These are phyloP conservation scores for Colletotrichum lindemuthianum DNA, from an alignment of 2,329 filamentous ascomycete genomes.

Conservation along the genomic window DNA sequence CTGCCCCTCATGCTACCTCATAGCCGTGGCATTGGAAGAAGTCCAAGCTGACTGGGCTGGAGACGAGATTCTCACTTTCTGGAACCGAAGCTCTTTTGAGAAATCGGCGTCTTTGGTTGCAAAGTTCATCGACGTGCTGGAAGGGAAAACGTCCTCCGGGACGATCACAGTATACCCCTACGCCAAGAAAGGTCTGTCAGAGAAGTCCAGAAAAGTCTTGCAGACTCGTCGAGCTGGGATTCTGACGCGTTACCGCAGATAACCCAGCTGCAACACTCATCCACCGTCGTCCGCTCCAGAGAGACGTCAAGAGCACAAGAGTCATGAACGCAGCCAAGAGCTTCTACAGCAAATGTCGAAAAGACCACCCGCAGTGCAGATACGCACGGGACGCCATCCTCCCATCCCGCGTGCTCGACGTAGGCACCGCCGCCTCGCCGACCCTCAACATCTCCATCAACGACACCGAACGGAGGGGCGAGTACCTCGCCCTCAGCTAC, in stretches of 20 bases:
- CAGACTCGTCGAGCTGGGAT: no score
- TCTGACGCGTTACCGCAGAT: not conserved
- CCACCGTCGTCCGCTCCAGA: slow-evolving; percentile 3
- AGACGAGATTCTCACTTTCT: not conserved
- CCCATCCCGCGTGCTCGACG: slow-evolving; percentile 26
- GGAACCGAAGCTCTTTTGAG: not conserved
- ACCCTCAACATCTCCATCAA: slow-evolving; percentile 18
- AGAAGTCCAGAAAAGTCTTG: not conserved
- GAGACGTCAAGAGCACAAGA: slow-evolving; percentile 13
- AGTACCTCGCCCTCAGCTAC: slow-evolving; percentile 38
- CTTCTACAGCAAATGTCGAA: not conserved
- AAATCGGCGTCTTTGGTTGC: not conserved
- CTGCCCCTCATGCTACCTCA: slow-evolving; percentile 8
- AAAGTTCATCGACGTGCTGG: slow-evolving; percentile 3
- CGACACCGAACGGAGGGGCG: not conserved
- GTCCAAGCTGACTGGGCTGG: not conserved
- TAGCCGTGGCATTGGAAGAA: not conserved
- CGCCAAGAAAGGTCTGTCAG: slow-evolving; percentile 4
- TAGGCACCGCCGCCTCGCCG: not conserved
- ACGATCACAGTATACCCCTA: slow-evolving; percentile 1
- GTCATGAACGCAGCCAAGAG: not conserved
- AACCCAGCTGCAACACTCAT: not conserved
- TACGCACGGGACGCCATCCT: slow-evolving; percentile 14
- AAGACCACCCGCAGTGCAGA: slow-evolving; percentile 1
- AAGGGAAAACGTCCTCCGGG: not conserved